Evolutionary conservation across 2,329 filamentous ascomycete genomes (phyloP).

Genomic region (Mycocentrospora acerina): DNA sequence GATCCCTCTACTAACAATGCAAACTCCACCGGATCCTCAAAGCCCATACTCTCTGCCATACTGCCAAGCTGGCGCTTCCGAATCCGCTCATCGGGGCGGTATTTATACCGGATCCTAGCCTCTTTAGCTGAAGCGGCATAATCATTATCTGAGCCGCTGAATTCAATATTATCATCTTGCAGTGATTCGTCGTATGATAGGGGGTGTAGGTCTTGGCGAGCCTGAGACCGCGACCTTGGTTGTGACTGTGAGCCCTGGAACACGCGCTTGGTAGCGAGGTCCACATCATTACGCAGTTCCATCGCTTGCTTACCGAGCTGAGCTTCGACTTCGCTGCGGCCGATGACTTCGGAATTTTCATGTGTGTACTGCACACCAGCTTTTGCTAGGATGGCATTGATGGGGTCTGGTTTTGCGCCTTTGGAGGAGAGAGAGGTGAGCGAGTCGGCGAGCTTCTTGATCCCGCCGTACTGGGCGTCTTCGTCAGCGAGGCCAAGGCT

Average conservation of each 20-base stretch:
- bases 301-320: slow-evolving; percentile 76
- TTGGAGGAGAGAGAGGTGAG: slow-evolving; percentile 23
- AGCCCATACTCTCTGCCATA: slow-evolving; percentile 81
- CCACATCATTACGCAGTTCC: slow-evolving; percentile 56
- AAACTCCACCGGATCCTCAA: slow-evolving; percentile 76
- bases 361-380: slow-evolving; percentile 95
- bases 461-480: slow-evolving; percentile 54
- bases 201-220: slow-evolving; percentile 5
- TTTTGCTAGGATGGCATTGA: slow-evolving; percentile 84
- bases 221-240: slow-evolving; percentile 20
- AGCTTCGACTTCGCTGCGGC: slow-evolving; percentile 87
- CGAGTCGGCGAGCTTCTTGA: slow-evolving; percentile 53
- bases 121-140: slow-evolving; percentile 18
- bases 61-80: slow-evolving; percentile 82
- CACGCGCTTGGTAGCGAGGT: slow-evolving; percentile 56
- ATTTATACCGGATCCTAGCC: slow-evolving; percentile 57
- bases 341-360: slow-evolving; percentile 93
- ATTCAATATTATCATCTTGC: slow-evolving; percentile 19
- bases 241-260: slow-evolving; percentile 55
- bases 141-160: slow-evolving; percentile 2
- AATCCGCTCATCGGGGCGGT: slow-evolving; percentile 74
- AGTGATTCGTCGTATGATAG: background rate
- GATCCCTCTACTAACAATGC: slow-evolving; percentile 86
- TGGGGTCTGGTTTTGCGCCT: slow-evolving; percentile 59
- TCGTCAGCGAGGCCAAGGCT: slow-evolving; percentile 30